Evolutionary conservation across 176 grass and related monocot genomes (phyloP).

Genomic region (Carex kokanica): DNA sequence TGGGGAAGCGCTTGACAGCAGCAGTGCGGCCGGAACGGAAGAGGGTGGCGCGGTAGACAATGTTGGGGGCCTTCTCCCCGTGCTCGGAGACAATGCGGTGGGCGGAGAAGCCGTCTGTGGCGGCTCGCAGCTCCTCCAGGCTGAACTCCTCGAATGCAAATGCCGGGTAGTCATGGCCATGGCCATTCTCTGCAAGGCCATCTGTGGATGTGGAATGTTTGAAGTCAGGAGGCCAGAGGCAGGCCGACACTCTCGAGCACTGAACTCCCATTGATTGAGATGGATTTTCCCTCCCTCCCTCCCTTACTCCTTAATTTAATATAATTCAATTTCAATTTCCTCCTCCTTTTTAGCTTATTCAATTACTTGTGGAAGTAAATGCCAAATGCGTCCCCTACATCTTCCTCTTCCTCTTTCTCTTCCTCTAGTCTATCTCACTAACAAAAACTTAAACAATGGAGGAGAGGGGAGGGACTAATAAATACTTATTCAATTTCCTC

Average conservation of each 20-base stretch:
- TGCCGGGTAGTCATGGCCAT: constrained; percentile 10
- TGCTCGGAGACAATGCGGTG: constrained; percentile 89
- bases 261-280: constrained; percentile 52
- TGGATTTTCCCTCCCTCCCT: not conserved
- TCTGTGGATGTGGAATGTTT: too few species aligned
- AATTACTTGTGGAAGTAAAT: too few species aligned
- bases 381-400: too few species aligned
- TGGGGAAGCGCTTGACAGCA: constrained; percentile 64
- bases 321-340: too few species aligned
- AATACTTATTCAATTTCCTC: too few species aligned
- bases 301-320: not conserved
- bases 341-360: too few species aligned
- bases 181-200: not conserved
- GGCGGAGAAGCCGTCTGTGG: constrained; percentile 70
- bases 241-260: constrained; percentile 69
- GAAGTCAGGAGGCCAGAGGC: constrained; percentile 40
- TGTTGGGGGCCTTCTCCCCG: constrained; percentile 83
- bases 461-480: too few species aligned
- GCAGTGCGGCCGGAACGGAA: constrained; percentile 52
- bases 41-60: constrained; percentile 72
- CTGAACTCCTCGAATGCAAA: constrained; percentile 71
- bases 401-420: too few species aligned
- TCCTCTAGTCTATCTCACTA: too few species aligned
- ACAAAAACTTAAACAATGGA: too few species aligned
- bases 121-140: constrained; percentile 61